phyloP scores from a whole-genome alignment of 257 asterid species.

The Solanum sitiens region DNA sequence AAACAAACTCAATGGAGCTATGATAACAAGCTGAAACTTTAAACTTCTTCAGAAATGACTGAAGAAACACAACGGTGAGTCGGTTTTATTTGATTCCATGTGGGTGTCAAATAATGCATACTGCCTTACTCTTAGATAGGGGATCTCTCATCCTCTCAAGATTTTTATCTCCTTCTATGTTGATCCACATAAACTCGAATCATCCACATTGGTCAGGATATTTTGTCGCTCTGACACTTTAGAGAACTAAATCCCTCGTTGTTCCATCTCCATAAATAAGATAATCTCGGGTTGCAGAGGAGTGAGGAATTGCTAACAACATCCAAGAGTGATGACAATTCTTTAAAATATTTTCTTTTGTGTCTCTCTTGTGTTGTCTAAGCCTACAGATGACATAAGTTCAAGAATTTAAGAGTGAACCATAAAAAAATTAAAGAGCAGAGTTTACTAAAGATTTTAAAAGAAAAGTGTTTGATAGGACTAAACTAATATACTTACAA shows the following conservation, averaged over 20 bases:
- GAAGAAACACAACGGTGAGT: no score
- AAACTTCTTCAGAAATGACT: no score
- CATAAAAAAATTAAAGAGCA: not conserved
- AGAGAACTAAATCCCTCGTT: conserved; percentile 44
- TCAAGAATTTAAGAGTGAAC: not conserved
- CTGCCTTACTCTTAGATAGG: not conserved
- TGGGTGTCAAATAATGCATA: not conserved
- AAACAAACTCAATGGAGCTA: not conserved
- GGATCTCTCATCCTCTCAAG: not conserved
- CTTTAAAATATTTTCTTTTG: not conserved
- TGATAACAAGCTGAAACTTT: not conserved
- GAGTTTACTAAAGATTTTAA: not conserved
- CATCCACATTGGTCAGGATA: conserved; percentile 58
- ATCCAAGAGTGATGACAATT: not conserved
- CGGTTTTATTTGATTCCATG: fast-evolving
- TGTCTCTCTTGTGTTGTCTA: conserved; percentile 3
- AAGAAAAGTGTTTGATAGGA: not conserved
- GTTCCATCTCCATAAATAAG: conserved; percentile 10
- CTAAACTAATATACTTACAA: conserved; percentile 28
- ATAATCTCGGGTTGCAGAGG: not conserved
- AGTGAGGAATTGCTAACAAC: not conserved
- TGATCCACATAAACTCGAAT: conserved; percentile 43
- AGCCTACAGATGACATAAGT: conserved; percentile 13
- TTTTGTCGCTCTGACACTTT: conserved; percentile 11
- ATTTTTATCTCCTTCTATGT: no score